These are phyloP conservation scores for Pisolithus thermaeus DNA, from an alignment of 1,284 basidiomycete genomes.

Conservation along the genomic window DNA sequence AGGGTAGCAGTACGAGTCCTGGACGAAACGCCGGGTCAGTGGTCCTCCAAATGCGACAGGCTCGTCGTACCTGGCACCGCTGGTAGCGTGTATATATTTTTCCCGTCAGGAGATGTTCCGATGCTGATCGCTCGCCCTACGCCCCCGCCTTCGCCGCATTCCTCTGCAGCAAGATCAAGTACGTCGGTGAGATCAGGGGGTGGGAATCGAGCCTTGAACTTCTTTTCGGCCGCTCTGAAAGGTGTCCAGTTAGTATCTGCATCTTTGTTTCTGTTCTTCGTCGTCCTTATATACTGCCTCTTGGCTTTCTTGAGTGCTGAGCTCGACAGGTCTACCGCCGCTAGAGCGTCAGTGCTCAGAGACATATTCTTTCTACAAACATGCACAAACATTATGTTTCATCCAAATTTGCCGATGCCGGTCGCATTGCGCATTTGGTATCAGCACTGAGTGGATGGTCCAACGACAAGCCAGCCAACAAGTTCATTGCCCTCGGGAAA, in stretches of 20 bases:
- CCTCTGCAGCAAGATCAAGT: conserved; percentile 56
- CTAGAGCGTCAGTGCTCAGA: not conserved
- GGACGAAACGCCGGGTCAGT: not conserved
- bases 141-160: conserved; percentile 3
- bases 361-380: conserved; percentile 21
- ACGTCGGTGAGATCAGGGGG: conserved; percentile 65
- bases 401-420: conserved; percentile 12
- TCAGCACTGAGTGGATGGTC: conserved; percentile 4
- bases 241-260: conserved; percentile 55
- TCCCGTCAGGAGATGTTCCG: conserved; percentile 5
- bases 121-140: conserved; percentile 4
- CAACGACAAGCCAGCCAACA: not conserved
- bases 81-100: conserved; percentile 34
- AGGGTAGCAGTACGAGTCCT: conserved; percentile 82
- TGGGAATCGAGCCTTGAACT: conserved; percentile 69
- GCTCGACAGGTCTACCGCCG: conserved; percentile 38
- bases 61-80: conserved; percentile 42
- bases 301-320: conserved; percentile 62
- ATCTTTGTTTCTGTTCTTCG: conserved; percentile 42
- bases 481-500: not conserved
- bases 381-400: conserved; percentile 15
- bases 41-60: conserved; percentile 27
- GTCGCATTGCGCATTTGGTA: conserved; percentile 1
- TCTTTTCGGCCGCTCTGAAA: conserved; percentile 72
- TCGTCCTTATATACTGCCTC: conserved; percentile 52